Conservation (phyloP, 2,329 filamentous ascomycete genomes). For the Ophiostoma ulmi region DNA sequence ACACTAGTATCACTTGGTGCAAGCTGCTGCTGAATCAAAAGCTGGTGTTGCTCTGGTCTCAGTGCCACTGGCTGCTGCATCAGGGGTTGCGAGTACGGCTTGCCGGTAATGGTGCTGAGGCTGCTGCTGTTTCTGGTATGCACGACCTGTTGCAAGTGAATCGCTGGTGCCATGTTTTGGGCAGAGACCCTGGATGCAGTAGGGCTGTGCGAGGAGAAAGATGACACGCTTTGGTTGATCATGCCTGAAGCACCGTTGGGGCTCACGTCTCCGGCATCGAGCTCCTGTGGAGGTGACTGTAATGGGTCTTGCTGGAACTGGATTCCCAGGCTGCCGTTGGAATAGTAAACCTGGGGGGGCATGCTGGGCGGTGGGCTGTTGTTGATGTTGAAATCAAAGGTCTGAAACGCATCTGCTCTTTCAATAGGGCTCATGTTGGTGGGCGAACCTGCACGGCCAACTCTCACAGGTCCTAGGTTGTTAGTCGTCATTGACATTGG, state of each 20-base stretch:
- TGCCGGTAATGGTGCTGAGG: background rate
- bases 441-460: background rate
- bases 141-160: background rate
- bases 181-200: slow-evolving; percentile 31
- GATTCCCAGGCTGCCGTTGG: slow-evolving; percentile 28
- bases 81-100: background rate
- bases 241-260: slow-evolving; percentile 17
- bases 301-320: slow-evolving; percentile 10
- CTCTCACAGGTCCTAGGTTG: slow-evolving; percentile 2
- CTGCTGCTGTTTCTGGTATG: background rate
- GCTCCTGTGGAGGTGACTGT: slow-evolving; percentile 15
- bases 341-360: slow-evolving; percentile 23
- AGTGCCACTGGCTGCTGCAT: background rate
- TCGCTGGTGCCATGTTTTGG: slow-evolving; percentile 26
- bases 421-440: background rate
- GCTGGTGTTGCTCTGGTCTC: slow-evolving; percentile 6
- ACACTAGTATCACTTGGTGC: background rate
- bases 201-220: slow-evolving; percentile 28
- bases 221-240: slow-evolving; percentile 25
- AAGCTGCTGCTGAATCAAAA: background rate
- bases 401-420: background rate
- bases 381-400: slow-evolving; percentile 14
- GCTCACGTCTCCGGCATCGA: background rate
- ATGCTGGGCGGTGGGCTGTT: slow-evolving; percentile 16
- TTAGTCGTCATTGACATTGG: slow-evolving; percentile 11